phyloP scores from a whole-genome alignment of 2,329 filamentous ascomycete species.

The Trichoderma lentiforme region DNA sequence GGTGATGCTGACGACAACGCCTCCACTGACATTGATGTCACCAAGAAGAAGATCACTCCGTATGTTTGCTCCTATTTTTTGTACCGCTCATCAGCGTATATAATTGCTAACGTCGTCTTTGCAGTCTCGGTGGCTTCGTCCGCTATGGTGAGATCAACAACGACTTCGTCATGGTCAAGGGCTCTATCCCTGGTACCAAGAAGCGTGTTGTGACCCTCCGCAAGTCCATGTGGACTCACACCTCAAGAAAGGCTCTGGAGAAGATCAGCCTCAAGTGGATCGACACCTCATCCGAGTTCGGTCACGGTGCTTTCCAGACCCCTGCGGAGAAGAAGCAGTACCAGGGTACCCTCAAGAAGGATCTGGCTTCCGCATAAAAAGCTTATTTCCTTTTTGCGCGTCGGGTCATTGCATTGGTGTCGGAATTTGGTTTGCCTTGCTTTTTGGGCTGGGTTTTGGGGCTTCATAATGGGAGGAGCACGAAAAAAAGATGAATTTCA shows the following conservation, averaged over 20 bases:
- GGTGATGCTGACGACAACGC: slow-evolving; percentile 86
- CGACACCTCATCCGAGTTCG: slow-evolving; percentile 99
- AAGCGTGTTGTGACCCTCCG: slow-evolving; percentile 98
- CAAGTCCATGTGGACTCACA: slow-evolving; percentile 98
- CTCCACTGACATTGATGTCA: slow-evolving; percentile 91
- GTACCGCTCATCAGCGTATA: neutral
- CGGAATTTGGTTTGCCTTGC: slow-evolving; percentile 42
- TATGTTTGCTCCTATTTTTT: slow-evolving; percentile 57
- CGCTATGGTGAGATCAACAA: slow-evolving; percentile 99
- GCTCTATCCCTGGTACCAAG: slow-evolving; percentile 95
- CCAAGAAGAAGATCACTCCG: slow-evolving; percentile 99
- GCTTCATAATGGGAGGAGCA: slow-evolving; percentile 37
- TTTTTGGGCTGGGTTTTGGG: slow-evolving; percentile 34
- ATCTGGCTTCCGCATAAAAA: slow-evolving; percentile 54
- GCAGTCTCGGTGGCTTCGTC: slow-evolving; percentile 96
- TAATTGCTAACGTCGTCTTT: slow-evolving; percentile 33
- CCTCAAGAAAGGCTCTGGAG: slow-evolving; percentile 90
- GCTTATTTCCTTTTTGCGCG: slow-evolving; percentile 43
- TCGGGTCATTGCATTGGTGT: slow-evolving; percentile 53
- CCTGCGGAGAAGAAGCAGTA: slow-evolving; percentile 96
- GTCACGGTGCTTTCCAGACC: slow-evolving; percentile 99
- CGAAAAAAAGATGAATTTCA: slow-evolving; percentile 30
- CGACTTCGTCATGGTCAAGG: slow-evolving; percentile 98
- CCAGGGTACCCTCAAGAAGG: slow-evolving; percentile 99
- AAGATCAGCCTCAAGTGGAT: slow-evolving; percentile 99